Conservation (phyloP, 495 filamentous ascomycete genomes). For the Talaromyces thailandensis region DNA sequence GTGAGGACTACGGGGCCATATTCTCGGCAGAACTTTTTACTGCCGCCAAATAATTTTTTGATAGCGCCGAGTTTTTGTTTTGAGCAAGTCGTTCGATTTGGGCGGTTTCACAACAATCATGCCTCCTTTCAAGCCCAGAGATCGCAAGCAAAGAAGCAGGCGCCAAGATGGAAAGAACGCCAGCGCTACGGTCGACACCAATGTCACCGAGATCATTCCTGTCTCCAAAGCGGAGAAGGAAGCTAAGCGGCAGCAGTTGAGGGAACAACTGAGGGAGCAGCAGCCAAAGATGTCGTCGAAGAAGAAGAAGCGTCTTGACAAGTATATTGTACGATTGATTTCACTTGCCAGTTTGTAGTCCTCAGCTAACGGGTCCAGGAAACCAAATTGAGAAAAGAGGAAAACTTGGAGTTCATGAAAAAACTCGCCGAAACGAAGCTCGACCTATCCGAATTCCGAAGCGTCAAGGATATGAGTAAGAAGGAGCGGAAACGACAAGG, state of each 20-base stretch:
- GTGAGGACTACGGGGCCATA: background rate
- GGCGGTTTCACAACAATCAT: conserved; percentile 28
- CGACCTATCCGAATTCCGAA: conserved; percentile 71
- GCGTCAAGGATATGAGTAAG: conserved; percentile 65
- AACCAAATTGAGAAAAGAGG: conserved; percentile 88
- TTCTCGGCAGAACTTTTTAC: conserved; percentile 4
- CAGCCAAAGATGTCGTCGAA: conserved; percentile 74
- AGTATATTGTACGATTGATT: conserved; percentile 66
- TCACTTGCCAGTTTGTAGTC: background rate
- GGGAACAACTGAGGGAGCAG: conserved; percentile 48
- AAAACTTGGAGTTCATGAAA: conserved; percentile 75
- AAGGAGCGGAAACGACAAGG: conserved; percentile 19
- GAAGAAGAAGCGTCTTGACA: conserved; percentile 90
- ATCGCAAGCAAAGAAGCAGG: conserved; percentile 63
- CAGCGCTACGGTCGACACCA: conserved; percentile 48
- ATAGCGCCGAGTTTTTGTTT: background rate
- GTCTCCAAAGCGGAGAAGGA: conserved; percentile 58
- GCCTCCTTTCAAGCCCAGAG: conserved; percentile 69
- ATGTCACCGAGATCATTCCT: conserved; percentile 62
- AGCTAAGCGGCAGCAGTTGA: conserved; percentile 57
- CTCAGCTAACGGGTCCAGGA: conserved; percentile 39
- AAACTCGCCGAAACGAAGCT: conserved; percentile 69
- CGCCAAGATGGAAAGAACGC: conserved; percentile 24
- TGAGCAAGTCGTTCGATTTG: background rate
- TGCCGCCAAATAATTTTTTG: conserved; percentile 5